phyloP scores from a whole-genome alignment of 2,329 filamentous ascomycete species.

The Talaromyces sp. region DNA sequence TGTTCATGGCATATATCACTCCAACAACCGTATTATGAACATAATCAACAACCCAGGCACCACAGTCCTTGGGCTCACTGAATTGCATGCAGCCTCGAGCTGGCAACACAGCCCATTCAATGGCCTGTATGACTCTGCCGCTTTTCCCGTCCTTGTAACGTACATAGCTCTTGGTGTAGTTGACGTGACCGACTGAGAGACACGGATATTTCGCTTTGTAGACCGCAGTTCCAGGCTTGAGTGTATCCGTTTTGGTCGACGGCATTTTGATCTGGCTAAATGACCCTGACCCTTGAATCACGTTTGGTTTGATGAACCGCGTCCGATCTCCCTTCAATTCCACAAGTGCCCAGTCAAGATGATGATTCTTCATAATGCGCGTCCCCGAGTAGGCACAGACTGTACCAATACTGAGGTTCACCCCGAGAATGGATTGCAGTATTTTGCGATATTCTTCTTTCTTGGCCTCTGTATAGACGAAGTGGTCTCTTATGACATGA shows the following conservation, averaged over 20 bases:
- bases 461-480: background rate
- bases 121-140: background rate
- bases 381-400: background rate
- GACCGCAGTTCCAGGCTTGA: background rate
- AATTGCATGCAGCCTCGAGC: background rate
- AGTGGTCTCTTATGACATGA: background rate
- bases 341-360: conserved; percentile 9
- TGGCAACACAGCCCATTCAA: conserved; percentile 2
- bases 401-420: background rate
- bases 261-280: background rate
- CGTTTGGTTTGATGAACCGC: background rate
- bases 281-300: background rate
- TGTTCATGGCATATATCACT: background rate
- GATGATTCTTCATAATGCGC: background rate
- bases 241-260: background rate
- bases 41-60: conserved; percentile 4
- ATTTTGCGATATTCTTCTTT: background rate
- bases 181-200: background rate
- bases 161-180: conserved; percentile 7
- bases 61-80: background rate
- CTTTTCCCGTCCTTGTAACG: background rate
- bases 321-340: background rate
- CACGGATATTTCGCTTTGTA: background rate
- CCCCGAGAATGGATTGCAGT: background rate
- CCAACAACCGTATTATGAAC: background rate